Percentiles rank a stretch among this genome's conserved stretches.
Evolutionary conservation across 2,329 filamentous ascomycete genomes (phyloP).

Genomic region (Penicillium sclerotigenum): DNA sequence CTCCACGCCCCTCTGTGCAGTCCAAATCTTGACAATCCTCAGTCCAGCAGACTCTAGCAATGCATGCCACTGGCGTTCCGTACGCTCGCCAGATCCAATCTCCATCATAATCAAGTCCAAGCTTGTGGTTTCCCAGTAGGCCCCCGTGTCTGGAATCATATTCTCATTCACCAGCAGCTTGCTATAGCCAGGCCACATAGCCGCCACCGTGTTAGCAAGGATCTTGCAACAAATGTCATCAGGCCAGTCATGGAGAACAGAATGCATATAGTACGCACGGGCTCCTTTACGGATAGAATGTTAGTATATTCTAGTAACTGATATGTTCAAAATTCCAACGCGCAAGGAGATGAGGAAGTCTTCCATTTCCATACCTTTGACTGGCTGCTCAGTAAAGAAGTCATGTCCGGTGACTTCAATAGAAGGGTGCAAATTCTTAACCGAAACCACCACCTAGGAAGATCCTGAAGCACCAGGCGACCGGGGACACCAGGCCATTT

Average conservation of each 20-base stretch:
- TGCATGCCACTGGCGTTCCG: constrained; percentile 38
- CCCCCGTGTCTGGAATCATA: constrained; percentile 37
- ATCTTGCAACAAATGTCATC: constrained; percentile 34
- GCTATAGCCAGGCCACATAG: constrained; percentile 41
- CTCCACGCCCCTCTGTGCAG: constrained; percentile 14
- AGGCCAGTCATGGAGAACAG: constrained; percentile 37
- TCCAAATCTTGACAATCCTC: constrained; percentile 37
- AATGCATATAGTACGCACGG: constrained; percentile 37
- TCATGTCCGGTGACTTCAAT: constrained; percentile 32
- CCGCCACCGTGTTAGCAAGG: constrained; percentile 26
- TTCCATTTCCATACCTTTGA: constrained; percentile 35
- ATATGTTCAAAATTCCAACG: not conserved
- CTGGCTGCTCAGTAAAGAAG: constrained; percentile 46
- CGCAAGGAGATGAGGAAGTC: not conserved
- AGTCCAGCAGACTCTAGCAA: constrained; percentile 35
- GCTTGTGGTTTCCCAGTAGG: constrained; percentile 29
- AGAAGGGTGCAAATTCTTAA: constrained; percentile 5
- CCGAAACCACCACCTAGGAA: constrained; percentile 36
- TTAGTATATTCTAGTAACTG: constrained; percentile 2
- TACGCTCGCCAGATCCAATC: constrained; percentile 39
- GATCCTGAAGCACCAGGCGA: constrained; percentile 49
- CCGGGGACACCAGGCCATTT: constrained; percentile 41
- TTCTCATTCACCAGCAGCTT: constrained; percentile 47
- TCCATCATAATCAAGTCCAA: constrained; percentile 47
- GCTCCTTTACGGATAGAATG: constrained; percentile 25